phyloP scores from a whole-genome alignment of 257 asterid species.

The Fraxinus pennsylvanica region DNA sequence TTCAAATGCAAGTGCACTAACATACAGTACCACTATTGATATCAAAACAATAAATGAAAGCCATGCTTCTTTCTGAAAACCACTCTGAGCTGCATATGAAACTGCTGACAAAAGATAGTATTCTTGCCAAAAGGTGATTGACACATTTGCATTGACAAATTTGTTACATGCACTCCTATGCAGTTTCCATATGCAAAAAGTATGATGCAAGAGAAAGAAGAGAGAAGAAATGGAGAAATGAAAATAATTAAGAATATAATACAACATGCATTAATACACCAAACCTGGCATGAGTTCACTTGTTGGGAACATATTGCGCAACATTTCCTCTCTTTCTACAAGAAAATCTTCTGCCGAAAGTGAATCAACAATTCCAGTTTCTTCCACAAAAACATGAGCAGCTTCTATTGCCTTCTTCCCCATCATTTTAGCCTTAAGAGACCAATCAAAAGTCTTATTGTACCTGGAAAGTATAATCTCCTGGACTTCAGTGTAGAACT shows the following conservation, averaged over 20 bases:
- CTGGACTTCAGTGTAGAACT: constrained; percentile 90
- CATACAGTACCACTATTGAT: neutral
- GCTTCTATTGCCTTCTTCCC: constrained; percentile 98
- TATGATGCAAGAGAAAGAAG: neutral
- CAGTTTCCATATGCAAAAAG: neutral
- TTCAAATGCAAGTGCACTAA: neutral
- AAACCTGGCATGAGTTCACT: constrained; percentile 97
- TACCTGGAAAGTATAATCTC: constrained; percentile 81
- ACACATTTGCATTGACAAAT: neutral
- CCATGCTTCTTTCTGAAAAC: neutral
- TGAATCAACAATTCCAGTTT: constrained; percentile 68
- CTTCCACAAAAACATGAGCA: constrained; percentile 88
- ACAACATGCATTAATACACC: neutral
- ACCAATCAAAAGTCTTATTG: constrained; percentile 92
- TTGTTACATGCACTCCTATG: neutral
- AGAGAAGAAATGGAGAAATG: neutral
- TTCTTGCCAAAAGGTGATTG: neutral
- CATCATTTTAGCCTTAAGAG: constrained; percentile 97
- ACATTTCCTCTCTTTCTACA: constrained; percentile 85
- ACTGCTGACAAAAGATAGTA: neutral
- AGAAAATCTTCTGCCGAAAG: constrained; percentile 90
- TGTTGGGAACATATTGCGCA: constrained; percentile 67
- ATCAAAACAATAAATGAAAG: neutral
- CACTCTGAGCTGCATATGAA: neutral
- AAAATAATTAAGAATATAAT: neutral